Percentiles rank a stretch among this genome's conserved stretches.
These are phyloP conservation scores for Ordospora pajunii DNA, from an alignment of 371 early-diverging fungal species.

Conservation along the genomic window DNA sequence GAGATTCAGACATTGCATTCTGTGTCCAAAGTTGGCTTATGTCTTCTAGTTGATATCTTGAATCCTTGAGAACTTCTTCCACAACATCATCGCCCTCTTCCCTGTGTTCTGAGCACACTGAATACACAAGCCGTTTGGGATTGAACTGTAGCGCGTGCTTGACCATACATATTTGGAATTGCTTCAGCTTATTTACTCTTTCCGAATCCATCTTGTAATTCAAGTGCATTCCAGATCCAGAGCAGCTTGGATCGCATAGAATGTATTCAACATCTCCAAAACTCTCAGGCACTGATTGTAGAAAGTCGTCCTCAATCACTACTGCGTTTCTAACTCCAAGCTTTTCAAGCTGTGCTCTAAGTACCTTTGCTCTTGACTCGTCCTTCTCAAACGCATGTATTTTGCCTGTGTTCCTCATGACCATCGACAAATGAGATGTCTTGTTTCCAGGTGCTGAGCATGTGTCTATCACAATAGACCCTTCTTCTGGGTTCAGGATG, in stretches of 20 bases:
- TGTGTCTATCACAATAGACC: conserved; percentile 74
- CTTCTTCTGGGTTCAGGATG: conserved; percentile 68
- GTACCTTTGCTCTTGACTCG: conserved; percentile 67
- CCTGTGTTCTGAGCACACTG: conserved; percentile 80
- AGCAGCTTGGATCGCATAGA: conserved; percentile 89
- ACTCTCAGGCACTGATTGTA: conserved; percentile 61
- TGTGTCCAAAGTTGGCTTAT: conserved; percentile 63
- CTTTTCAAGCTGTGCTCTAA: conserved; percentile 67
- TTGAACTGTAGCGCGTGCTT: conserved; percentile 63
- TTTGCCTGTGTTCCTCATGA: conserved; percentile 73
- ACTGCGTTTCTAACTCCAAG: conserved; percentile 73
- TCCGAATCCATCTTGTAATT: conserved; percentile 63
- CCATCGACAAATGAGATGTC: conserved; percentile 74
- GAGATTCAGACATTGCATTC: conserved; percentile 31
- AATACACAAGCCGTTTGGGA: conserved; percentile 73
- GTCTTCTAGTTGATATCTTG: conserved; percentile 60
- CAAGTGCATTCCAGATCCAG: conserved; percentile 75
- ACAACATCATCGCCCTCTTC: conserved; percentile 93
- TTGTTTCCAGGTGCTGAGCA: conserved; percentile 98
- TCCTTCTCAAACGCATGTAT: conserved; percentile 84
- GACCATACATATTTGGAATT: conserved; percentile 55
- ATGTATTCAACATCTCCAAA: conserved; percentile 69
- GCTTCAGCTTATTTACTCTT: conserved; percentile 62
- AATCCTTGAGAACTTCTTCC: conserved; percentile 45
- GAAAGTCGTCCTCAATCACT: conserved; percentile 40